phyloP scores from a whole-genome alignment of 495 filamentous ascomycete genomes.

The Penicillium alfredii region DNA sequence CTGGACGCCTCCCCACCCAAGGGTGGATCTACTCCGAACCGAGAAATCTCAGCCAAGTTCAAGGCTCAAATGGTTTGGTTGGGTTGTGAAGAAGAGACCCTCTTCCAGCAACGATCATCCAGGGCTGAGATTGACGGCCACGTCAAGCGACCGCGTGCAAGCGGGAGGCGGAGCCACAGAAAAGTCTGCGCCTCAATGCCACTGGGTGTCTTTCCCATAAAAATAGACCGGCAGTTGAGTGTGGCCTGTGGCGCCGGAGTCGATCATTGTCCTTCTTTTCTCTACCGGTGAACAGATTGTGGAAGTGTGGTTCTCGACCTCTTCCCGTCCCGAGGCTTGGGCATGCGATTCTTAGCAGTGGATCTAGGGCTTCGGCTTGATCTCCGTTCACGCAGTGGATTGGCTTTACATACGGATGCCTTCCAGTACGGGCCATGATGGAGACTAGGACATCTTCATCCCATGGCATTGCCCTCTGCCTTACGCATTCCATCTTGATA shows the following conservation, averaged over 20 bases:
- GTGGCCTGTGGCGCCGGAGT: neutral
- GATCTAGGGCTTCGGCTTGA: conserved; percentile 2
- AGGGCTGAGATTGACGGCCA: conserved; percentile 11
- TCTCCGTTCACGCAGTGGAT: neutral
- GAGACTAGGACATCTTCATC: neutral
- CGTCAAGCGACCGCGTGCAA: conserved; percentile 2
- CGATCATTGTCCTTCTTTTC: neutral
- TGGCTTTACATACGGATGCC: neutral
- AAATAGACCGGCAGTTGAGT: conserved; percentile 5
- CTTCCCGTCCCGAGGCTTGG: neutral
- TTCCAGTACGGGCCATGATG: too few species aligned
- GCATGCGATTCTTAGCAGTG: too few species aligned
- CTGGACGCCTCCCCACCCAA: conserved; percentile 1
- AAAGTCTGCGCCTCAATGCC: conserved; percentile 14
- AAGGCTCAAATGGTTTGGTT: neutral
- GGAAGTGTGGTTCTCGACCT: neutral
- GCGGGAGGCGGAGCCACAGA: conserved; percentile 15
- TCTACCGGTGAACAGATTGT: neutral
- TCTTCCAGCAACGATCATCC: conserved; percentile 13
- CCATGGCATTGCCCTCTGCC: neutral
- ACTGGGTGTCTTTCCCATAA: neutral
- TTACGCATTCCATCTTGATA: neutral
- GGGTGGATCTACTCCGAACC: conserved; percentile 15
- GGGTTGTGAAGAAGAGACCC: neutral
- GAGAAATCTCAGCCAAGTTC: conserved; percentile 11